phyloP scores from a whole-genome alignment of 2,329 filamentous ascomycete species.

The Tolypocladium pustulatum region DNA sequence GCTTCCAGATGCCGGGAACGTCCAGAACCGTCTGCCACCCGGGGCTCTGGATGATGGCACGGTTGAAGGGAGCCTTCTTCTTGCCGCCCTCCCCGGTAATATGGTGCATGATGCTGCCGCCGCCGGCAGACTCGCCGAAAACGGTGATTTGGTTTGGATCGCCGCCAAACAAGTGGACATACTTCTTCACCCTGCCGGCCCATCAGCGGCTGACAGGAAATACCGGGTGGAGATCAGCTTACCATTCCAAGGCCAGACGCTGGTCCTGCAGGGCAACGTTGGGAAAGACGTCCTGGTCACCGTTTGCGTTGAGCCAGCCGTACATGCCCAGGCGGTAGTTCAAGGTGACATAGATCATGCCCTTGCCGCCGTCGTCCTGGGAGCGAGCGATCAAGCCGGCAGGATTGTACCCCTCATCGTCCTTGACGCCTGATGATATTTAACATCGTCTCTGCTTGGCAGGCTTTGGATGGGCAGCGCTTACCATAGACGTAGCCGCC shows the following conservation, averaged over 20 bases:
- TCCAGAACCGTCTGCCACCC: conserved; percentile 1
- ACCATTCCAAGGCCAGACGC: conserved; percentile 35
- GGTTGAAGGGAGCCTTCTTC: conserved; percentile 31
- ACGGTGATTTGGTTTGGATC: conserved; percentile 37
- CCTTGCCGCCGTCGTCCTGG: conserved; percentile 16
- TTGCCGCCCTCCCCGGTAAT: conserved; percentile 32
- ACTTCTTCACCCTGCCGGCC: conserved; percentile 24
- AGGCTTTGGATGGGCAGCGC: background rate
- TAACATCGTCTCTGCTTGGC: background rate
- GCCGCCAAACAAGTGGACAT: conserved; percentile 40
- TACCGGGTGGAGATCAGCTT: background rate
- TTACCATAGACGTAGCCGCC: conserved; percentile 24
- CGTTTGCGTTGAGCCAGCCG: conserved; percentile 33
- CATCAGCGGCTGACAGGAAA: background rate
- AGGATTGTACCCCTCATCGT: conserved; percentile 18
- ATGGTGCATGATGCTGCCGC: conserved; percentile 35
- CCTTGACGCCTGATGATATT: conserved; percentile 16
- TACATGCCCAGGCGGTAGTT: conserved; percentile 31
- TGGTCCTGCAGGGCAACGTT: conserved; percentile 43
- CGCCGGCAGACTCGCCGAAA: conserved; percentile 35
- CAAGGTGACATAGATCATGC: conserved; percentile 27
- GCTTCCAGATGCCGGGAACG: conserved; percentile 2
- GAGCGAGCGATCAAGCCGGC: conserved; percentile 24
- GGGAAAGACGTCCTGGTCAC: conserved; percentile 21
- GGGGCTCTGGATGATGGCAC: conserved; percentile 28